Base-by-base conservation (phyloP, 2,329 filamentous ascomycete genomes). In the Hypoxylon sp. region DNA sequence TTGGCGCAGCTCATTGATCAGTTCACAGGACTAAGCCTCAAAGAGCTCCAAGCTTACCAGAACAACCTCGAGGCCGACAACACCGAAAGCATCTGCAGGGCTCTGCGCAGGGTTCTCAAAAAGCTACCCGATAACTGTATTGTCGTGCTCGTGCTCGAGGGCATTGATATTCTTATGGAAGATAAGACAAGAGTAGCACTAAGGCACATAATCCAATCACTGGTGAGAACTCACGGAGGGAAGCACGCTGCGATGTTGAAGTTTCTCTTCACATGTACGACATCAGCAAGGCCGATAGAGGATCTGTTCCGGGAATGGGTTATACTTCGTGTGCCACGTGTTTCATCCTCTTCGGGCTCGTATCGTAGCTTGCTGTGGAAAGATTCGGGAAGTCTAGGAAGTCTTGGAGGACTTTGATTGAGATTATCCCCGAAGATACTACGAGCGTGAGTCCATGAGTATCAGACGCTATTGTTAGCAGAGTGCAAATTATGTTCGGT, bases 191-290 rank as follows among this genome's bases (percentile, higher is more conserved):
- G 30, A 11, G 28, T 17, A 20, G 22, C 34, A 7, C 39, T 52
- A 28, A 34, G 55, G 19, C 44, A 52, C 19, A 46, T 58, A 24
- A 13, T 58, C n/a, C 37, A 46, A 22, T 48, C 49, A 7, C 50
- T 54, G 11, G 32, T 54, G 22, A 32, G 39, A 26, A 30, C 32
- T 6, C 41, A 59, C 13, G n/a, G 41, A 7, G 49, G 48, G 6
- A 59, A 41, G 22, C 30, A 59, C 30, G 56, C 41, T 17, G 56
- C 56, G 30, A 53, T 43, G 24, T 54, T 54, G 50, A 59, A 49
- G 44, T 59, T 59, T 19, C 39, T 53, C 41, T 53, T 52, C 15
- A 53, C 56, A n/a, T 59, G 48, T 6, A 59, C 56, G 22, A 59
- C 48, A 13, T 47, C 43, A 22, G 48, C 56, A 13, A 43, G 49